Percentiles rank a stretch among this genome's conserved stretches.
These are phyloP conservation scores for Tetramitus jugosus DNA, from an alignment of 208 protist species.

Conservation along the genomic window DNA sequence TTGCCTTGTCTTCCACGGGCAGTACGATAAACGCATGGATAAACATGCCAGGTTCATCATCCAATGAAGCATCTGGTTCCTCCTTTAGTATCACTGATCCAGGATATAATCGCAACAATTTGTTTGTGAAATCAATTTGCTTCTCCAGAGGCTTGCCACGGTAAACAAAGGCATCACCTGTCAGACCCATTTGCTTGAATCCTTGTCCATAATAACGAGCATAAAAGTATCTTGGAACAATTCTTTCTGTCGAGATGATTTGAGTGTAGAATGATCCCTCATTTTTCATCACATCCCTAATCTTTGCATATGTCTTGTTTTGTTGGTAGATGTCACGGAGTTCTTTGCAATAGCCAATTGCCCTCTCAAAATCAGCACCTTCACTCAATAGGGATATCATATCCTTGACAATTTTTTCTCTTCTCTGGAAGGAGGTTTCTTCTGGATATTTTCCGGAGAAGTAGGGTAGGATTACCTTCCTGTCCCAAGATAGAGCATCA, in stretches of 20 bases:
- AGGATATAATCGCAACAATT: conserved; percentile 26
- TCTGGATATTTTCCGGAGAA: background rate
- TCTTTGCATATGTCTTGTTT: background rate
- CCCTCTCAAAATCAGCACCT: conserved; percentile 19
- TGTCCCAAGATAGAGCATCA: background rate
- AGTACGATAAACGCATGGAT: no score
- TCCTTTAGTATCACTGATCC: no score
- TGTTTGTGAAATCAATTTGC: conserved; percentile 26
- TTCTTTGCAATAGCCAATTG: background rate
- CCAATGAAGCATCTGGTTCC: no score
- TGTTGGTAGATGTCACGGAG: background rate
- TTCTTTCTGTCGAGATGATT: background rate
- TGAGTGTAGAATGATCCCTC: background rate
- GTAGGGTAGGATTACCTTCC: background rate
- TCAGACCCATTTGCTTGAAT: background rate
- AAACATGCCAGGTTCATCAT: no score
- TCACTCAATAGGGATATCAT: conserved; percentile 8
- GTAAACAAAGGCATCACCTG: conserved; percentile 27
- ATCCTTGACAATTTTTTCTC: background rate
- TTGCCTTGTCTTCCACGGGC: no score
- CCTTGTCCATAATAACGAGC: background rate
- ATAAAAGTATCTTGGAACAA: background rate
- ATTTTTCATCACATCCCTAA: background rate
- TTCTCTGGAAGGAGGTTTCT: background rate
- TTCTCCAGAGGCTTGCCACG: conserved; percentile 15